These are phyloP conservation scores for Dactylonectria estremocensis DNA, from an alignment of 2,329 filamentous ascomycete genomes.

Conservation along the genomic window DNA sequence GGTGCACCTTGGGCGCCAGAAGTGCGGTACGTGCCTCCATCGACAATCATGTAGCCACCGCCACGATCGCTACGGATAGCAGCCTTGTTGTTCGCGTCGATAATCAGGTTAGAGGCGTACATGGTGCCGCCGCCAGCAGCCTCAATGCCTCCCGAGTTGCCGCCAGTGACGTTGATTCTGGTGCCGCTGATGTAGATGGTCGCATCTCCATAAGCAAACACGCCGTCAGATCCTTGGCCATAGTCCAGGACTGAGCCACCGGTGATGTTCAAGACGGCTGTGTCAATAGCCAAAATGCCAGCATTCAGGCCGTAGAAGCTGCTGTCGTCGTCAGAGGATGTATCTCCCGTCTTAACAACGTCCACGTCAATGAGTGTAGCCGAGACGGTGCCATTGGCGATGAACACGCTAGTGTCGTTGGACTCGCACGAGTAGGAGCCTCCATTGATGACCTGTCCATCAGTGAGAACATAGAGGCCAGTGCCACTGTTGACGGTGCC, in stretches of 20 bases:
- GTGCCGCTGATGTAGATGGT: constrained; percentile 31
- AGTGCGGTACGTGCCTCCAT: constrained; percentile 30
- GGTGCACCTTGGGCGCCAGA: constrained; percentile 26
- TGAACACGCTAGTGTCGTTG: constrained; percentile 29
- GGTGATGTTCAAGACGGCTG: constrained; percentile 28
- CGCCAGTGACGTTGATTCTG: constrained; percentile 26
- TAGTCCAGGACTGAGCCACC: constrained; percentile 24
- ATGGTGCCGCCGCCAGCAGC: constrained; percentile 29
- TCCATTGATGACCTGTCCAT: constrained; percentile 24
- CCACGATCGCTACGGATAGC: constrained; percentile 34
- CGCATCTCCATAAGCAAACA: constrained; percentile 31
- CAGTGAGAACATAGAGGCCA: constrained; percentile 21
- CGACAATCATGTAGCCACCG: constrained; percentile 26
- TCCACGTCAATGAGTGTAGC: constrained; percentile 21
- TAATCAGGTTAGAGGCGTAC: constrained; percentile 31
- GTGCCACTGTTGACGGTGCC: constrained; percentile 31
- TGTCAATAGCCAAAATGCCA: constrained; percentile 21
- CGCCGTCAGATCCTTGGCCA: constrained; percentile 29
- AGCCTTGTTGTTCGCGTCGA: constrained; percentile 30
- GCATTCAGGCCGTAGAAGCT: constrained; percentile 36
- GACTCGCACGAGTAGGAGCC: constrained; percentile 22
- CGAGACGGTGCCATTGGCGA: constrained; percentile 31
- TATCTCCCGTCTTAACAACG: constrained; percentile 29
- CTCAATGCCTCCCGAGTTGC: constrained; percentile 33
- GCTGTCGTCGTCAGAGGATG: constrained; percentile 26